Evolutionary conservation across 805 yeast species (phyloP), one percentile per base, ranked within the genome.

Genomic region (Metschnikowia drakensbergensis): DNA sequence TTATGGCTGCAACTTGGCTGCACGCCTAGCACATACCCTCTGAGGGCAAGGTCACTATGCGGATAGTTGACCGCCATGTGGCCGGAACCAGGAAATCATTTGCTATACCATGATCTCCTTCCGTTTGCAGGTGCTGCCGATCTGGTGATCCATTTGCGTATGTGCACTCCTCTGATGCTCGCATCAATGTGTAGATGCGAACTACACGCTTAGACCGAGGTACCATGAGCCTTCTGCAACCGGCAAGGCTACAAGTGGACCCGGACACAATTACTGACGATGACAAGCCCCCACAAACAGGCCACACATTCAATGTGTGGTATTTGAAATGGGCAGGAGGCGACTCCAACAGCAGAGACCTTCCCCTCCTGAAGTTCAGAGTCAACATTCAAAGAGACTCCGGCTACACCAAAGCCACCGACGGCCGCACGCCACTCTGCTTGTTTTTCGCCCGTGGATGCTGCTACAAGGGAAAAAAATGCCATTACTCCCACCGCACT

Each of bases 361-460:
- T 70, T 67, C 62, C 79, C 62, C 67, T 78, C 50, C 70, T 82
- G 64, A 86, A 77, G 31, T 81, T 77, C 57, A 69, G 83, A 49
- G 81, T 92, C 42, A 69, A 83, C 52, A 72, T 86, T 6, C 72
- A 63, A 10, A 60, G 64, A 41, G 97, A 92, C 59, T 65, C 87
- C 0, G 97, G 98, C 0, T 77, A 76, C 49, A 92, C 97, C 0
- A 72, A 68, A 47, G 95, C 90, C 1, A 83, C 72, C 42, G 67
- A 73, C 23, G 61, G 65, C 0, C 64, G 70, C 2, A 69, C 72
- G 11, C 83, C 73, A 44, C 77, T 89, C 45, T 92, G 99, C 61
- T 60, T 92, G 3, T 88, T 84, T 68, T 92, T 88, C 68, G 92
- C 96, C 3, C 80, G 91, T 43, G 98, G 98, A 0, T 78, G 88